These are phyloP conservation scores for Mediolabrus comicus DNA, from an alignment of 108 stramenopile species.

Conservation along the genomic window DNA sequence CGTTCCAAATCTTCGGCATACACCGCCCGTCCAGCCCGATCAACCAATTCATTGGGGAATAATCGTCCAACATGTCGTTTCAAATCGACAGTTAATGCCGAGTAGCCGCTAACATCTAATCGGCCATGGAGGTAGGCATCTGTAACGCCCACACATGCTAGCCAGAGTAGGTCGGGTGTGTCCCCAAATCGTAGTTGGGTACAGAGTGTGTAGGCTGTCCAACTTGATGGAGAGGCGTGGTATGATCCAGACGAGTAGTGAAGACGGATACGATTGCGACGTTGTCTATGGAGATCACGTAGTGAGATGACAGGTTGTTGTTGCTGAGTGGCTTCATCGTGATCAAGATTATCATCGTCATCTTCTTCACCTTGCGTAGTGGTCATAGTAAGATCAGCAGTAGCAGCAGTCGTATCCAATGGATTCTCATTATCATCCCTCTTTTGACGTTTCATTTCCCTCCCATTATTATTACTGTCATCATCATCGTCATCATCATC, in stretches of 20 bases:
- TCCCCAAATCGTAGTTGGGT: conserved; percentile 70
- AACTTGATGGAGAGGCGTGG: conserved; percentile 71
- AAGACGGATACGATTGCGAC: conserved; percentile 60
- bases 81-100: conserved; percentile 54
- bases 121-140: conserved; percentile 75
- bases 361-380: conserved; percentile 9
- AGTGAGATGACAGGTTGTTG: conserved; percentile 25
- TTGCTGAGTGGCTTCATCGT: neutral
- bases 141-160: conserved; percentile 83
- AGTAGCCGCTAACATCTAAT: conserved; percentile 69
- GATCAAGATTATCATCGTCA: conserved; percentile 10
- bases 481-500: conserved; percentile 52
- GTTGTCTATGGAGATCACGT: conserved; percentile 59
- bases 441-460: conserved; percentile 2
- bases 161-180: conserved; percentile 72
- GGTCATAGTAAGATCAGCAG: conserved; percentile 36
- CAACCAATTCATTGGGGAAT: conserved; percentile 68
- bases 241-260: conserved; percentile 77
- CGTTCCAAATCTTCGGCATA: conserved; percentile 72
- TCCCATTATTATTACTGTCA: neutral
- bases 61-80: conserved; percentile 52
- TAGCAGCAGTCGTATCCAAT: conserved; percentile 35
- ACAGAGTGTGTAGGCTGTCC: conserved; percentile 62
- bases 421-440: conserved; percentile 11
- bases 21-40: conserved; percentile 58